phyloP scores from a whole-genome alignment of 2,329 filamentous ascomycete species.

The Trichoderma lentiforme region DNA sequence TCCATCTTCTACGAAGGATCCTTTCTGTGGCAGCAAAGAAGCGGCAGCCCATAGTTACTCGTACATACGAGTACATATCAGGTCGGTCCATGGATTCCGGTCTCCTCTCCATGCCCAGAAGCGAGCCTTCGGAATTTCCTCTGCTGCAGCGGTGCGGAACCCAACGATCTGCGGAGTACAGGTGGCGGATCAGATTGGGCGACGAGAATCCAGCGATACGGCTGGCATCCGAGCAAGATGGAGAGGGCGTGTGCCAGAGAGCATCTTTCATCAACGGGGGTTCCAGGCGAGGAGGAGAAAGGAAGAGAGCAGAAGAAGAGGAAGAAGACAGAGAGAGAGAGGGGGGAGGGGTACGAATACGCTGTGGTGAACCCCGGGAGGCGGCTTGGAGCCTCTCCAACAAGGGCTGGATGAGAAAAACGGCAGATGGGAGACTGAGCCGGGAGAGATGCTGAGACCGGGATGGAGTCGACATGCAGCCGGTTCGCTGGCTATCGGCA shows the following conservation, averaged over 20 bases:
- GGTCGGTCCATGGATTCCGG: neutral
- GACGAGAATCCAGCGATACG: slow-evolving; percentile 6
- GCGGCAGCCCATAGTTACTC: neutral
- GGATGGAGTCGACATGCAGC: slow-evolving; percentile 5
- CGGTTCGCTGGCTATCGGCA: slow-evolving; percentile 4
- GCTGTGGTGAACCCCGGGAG: neutral
- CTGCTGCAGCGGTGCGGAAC: neutral
- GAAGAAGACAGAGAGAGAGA: neutral
- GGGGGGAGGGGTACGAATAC: neutral
- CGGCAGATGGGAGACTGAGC: neutral
- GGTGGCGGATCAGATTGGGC: neutral
- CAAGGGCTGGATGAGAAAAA: neutral
- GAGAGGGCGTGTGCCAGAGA: neutral
- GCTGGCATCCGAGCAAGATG: slow-evolving; percentile 14
- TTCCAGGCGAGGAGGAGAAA: neutral
- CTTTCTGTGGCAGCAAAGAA: neutral
- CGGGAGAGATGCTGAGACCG: neutral
- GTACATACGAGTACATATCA: neutral
- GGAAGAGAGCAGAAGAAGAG: neutral
- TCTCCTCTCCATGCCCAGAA: neutral
- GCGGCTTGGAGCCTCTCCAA: neutral
- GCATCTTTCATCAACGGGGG: neutral
- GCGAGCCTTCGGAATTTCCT: neutral
- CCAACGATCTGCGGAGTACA: slow-evolving; percentile 2
- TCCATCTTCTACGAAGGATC: neutral